Evolutionary conservation across 2,329 filamentous ascomycete genomes (phyloP).

Genomic region (Paramyrothecium roridum): DNA sequence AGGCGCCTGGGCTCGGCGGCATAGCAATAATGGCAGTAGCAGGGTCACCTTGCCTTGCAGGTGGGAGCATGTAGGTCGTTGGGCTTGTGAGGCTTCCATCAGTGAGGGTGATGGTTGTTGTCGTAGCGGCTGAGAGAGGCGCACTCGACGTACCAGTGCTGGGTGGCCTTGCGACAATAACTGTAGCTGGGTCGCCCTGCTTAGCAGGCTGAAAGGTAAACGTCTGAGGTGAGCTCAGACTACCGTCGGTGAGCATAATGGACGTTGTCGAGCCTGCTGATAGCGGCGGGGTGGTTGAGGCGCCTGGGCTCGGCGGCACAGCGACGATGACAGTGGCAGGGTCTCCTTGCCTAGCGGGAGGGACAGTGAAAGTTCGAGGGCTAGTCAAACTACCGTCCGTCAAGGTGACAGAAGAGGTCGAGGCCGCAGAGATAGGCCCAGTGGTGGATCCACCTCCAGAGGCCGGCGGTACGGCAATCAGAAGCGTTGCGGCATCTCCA

Average conservation of each 20-base stretch:
- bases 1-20: neutral
- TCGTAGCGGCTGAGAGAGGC: neutral
- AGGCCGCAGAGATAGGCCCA: neutral
- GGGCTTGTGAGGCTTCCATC: neutral
- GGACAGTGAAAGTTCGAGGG: neutral
- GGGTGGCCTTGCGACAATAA: neutral
- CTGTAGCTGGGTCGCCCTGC: neutral
- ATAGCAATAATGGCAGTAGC: neutral
- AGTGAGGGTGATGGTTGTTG: neutral
- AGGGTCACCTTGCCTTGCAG: neutral
- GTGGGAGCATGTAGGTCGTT: neutral
- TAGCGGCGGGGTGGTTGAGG: neutral
- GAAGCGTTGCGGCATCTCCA: neutral
- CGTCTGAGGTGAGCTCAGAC: neutral
- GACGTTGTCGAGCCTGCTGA: neutral
- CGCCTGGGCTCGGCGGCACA: neutral
- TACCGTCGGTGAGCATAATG: neutral
- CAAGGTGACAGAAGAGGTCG: neutral
- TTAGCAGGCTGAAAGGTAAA: neutral
- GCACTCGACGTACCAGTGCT: neutral
- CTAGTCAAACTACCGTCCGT: neutral
- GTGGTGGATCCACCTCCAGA: neutral
- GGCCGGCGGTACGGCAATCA: neutral
- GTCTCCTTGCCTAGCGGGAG: neutral
- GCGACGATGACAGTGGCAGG: neutral